Evolutionary conservation across 139 green algal species (phyloP).

Genomic region (Asterochloris sp.): DNA sequence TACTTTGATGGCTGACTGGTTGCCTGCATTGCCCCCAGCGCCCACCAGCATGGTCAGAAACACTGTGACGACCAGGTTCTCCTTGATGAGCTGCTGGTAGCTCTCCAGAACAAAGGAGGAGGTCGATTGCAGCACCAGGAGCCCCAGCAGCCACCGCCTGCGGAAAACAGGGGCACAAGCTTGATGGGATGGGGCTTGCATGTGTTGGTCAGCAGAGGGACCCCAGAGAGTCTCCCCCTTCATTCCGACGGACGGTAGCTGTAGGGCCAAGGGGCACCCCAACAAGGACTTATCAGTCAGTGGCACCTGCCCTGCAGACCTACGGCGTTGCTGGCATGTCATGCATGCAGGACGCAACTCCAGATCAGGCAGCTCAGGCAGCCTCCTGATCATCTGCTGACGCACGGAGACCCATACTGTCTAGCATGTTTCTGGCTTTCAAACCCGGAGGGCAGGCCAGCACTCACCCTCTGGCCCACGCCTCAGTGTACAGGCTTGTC

Average conservation of each 20-base stretch:
- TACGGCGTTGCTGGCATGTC: too few relatives aligned
- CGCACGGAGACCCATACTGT: background rate
- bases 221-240: background rate
- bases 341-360: too few relatives aligned
- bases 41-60: conserved; percentile 92
- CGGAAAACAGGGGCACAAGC: background rate
- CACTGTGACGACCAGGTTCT: conserved; percentile 87
- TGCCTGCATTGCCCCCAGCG: conserved; percentile 77
- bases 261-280: too few relatives aligned
- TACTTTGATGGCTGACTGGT: conserved; percentile 91
- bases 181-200: background rate
- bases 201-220: background rate
- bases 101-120: conserved; percentile 77
- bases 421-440: too few relatives aligned
- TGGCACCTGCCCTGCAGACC: too few relatives aligned
- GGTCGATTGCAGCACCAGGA: conserved; percentile 77
- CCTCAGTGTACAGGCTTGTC: conserved; percentile 25
- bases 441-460: background rate
- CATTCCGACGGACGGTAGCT: too few relatives aligned
- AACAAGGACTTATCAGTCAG: too few relatives aligned
- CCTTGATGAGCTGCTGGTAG: conserved; percentile 67
- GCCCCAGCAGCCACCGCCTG: conserved; percentile 71
- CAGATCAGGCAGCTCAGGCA: background rate
- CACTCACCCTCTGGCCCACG: conserved; percentile 26
- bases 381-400: background rate